Evolutionary conservation across 495 filamentous ascomycete genomes (phyloP), one percentile per base, ranked within the genome.

Genomic region (Delitschia confertaspora): DNA sequence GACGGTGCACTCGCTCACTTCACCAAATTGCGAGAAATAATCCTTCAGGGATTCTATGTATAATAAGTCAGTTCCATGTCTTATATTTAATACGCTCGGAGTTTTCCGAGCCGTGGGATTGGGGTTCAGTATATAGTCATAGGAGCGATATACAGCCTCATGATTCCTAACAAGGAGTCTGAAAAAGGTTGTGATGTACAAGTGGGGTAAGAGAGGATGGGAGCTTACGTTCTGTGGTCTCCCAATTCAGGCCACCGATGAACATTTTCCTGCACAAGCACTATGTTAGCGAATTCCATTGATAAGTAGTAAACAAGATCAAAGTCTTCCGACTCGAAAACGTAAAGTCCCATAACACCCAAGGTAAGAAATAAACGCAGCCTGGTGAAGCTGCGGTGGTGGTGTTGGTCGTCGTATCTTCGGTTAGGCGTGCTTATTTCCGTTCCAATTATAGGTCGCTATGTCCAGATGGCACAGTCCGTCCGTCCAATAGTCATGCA

Each of bases 211-310:
- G 26, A 36, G 29, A 43, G 10, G 23, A 38, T 31, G 38, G 16
- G 18, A 37, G 60, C 84, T 72, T 83, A 98, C 91, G 82, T 67
- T 98, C 91, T 35, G 91, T 95, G 20, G 91, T 98, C 64, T 98
- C 91, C 91, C 91, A 98, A 61, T 98, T 98, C 52, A 98, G 69
- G 13, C 91, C 91, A 55, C 91, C 91, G 68, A 98, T 98, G 56
- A 98, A 98, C 91, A 98, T 98, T 68, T 98, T 98, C 55, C 91
- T 98, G 63, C 40, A 57, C 39, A 50, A 3, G 17, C 14, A n/a
- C n/a, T n/a, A n/a, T n/a, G n/a, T n/a, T n/a, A n/a, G n/a, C n/a
- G n/a, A n/a, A n/a, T n/a, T n/a, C n/a, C n/a, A n/a, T n/a, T n/a
- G n/a, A n/a, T n/a, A n/a, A n/a, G n/a, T n/a, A n/a, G n/a, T n/a